A percentile compares a stretch with the other conserved stretches of the same genome.
These are phyloP conservation scores for Setaria viridis DNA, from an alignment of 202 grass and related monocot species.

Conservation along the genomic window DNA sequence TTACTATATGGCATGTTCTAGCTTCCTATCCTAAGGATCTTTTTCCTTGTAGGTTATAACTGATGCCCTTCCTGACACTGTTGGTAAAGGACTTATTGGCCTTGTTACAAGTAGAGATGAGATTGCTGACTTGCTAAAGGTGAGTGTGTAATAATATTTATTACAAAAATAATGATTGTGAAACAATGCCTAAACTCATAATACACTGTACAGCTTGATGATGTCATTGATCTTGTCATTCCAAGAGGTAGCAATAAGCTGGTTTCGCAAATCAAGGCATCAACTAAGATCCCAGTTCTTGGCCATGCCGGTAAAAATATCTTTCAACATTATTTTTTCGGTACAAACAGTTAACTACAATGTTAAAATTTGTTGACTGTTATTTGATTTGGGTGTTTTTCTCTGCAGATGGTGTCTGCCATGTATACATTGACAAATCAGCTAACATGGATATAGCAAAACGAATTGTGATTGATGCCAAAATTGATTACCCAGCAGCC, in stretches of 20 bases:
- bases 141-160: slow-evolving; percentile 24
- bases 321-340: slow-evolving; percentile 21
- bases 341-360: neutral
- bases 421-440: slow-evolving; percentile 98
- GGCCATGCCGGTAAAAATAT: slow-evolving; percentile 84
- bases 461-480: slow-evolving; percentile 83
- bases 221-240: slow-evolving; percentile 99
- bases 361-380: neutral
- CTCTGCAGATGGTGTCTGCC: slow-evolving; percentile 87
- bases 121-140: slow-evolving; percentile 93
- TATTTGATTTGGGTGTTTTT: neutral
- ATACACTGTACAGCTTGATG: slow-evolving; percentile 78
- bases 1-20: slow-evolving; percentile 23
- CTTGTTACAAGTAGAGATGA: slow-evolving; percentile 96
- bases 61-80: slow-evolving; percentile 70
- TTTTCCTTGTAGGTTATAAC: slow-evolving; percentile 73
- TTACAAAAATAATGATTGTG: slow-evolving; percentile 7
- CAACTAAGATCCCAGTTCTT: slow-evolving; percentile 97
- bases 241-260: slow-evolving; percentile 99
- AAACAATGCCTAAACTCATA: slow-evolving; percentile 44
- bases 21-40: slow-evolving; percentile 10
- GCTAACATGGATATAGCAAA: slow-evolving; percentile 94
- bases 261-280: slow-evolving; percentile 92
- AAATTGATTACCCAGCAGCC: slow-evolving; percentile 95
- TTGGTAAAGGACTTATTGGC: slow-evolving; percentile 89